phyloP scores from a whole-genome alignment of 495 filamentous ascomycete genomes.

The Penicillium paxilli region DNA sequence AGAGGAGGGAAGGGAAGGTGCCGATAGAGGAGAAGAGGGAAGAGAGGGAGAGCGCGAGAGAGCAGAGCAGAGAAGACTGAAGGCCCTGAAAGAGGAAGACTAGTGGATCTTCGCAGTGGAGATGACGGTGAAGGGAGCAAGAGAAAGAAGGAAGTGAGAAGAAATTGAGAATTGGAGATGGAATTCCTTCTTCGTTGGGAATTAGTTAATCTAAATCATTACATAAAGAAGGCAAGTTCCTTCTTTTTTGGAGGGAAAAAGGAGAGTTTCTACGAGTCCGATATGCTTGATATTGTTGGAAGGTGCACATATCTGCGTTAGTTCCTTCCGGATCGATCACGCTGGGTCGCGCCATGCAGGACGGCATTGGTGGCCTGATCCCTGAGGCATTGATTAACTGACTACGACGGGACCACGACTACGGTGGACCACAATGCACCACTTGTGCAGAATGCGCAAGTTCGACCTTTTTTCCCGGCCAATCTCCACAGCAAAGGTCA shows the following conservation, averaged over 20 bases:
- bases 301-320: background rate
- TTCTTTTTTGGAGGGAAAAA: background rate
- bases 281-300: no score
- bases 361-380: conserved; percentile 17
- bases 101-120: conserved; percentile 39
- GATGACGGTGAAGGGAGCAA: conserved; percentile 23
- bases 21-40: conserved; percentile 10
- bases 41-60: conserved; percentile 20
- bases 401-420: no score
- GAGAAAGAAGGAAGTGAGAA: background rate
- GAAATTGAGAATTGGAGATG: no score
- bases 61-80: conserved; percentile 7
- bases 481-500: conserved; percentile 4
- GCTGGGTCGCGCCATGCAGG: conserved; percentile 13
- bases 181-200: no score
- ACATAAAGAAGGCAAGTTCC: no score
- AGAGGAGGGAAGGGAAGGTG: conserved; percentile 10
- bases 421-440: conserved; percentile 19
- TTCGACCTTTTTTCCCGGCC: conserved; percentile 34
- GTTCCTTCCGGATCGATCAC: conserved; percentile 17
- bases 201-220: no score
- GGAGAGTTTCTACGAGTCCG: no score
- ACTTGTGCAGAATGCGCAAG: conserved; percentile 20
- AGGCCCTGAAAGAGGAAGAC: conserved; percentile 27
- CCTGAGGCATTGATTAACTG: background rate